Evolutionary conservation across 805 yeast species (phyloP).

Genomic region (Brettanomyces nanus): DNA sequence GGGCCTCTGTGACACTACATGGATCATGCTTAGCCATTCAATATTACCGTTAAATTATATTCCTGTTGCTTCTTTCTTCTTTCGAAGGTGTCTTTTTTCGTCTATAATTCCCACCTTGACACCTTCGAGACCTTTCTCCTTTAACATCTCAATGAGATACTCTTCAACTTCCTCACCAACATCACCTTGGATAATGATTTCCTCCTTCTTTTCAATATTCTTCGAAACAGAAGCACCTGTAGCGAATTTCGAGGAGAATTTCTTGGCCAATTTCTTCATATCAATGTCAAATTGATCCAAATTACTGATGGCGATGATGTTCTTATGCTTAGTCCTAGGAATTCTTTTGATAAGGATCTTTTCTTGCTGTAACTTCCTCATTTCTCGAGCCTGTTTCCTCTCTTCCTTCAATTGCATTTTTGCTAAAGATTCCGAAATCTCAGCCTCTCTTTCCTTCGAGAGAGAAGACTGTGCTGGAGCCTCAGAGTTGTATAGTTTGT

Average conservation of each 20-base stretch:
- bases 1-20: too few relatives aligned
- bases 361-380: slow-evolving; percentile 68
- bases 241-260: slow-evolving; percentile 89
- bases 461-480: slow-evolving; percentile 44
- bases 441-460: slow-evolving; percentile 70
- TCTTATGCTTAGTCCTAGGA: slow-evolving; percentile 84
- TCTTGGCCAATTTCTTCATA: slow-evolving; percentile 83
- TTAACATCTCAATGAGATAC: slow-evolving; percentile 58
- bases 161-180: slow-evolving; percentile 86
- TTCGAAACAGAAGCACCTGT: slow-evolving; percentile 92
- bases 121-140: slow-evolving; percentile 74
- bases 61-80: too few relatives aligned
- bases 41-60: too few relatives aligned
- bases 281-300: slow-evolving; percentile 79
- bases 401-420: slow-evolving; percentile 84
- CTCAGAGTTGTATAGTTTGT: slow-evolving; percentile 51
- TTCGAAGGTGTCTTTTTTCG: slow-evolving; percentile 71
- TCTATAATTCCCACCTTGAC: slow-evolving; percentile 86
- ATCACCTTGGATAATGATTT: slow-evolving; percentile 89
- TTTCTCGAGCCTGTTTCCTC: slow-evolving; percentile 75
- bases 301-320: slow-evolving; percentile 78
- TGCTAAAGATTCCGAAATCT: slow-evolving; percentile 72
- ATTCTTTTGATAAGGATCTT: slow-evolving; percentile 79
- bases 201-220: slow-evolving; percentile 87
- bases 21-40: too few relatives aligned